Percentiles rank a stretch among this genome's conserved stretches.
Conservation (phyloP, 2,329 filamentous ascomycete species). For the Exophiala sp. region DNA sequence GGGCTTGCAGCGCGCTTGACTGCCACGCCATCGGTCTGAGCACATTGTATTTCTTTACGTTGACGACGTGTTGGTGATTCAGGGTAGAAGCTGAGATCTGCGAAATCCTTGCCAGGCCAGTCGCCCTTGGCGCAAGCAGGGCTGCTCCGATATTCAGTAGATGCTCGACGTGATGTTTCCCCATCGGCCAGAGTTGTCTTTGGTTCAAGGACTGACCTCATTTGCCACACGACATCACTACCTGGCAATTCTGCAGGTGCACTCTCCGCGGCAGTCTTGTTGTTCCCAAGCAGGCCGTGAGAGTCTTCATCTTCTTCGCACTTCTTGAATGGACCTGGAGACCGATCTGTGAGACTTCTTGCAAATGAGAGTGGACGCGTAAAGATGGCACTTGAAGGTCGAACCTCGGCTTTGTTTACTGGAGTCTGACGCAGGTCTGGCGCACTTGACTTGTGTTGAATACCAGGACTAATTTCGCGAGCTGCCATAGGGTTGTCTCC, state of each 20-base stretch:
- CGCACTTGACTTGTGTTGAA: conserved; percentile 13
- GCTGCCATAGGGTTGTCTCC: neutral
- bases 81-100: conserved; percentile 6
- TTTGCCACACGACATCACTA: neutral
- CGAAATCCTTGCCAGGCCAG: conserved; percentile 24
- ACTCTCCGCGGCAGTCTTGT: conserved; percentile 1
- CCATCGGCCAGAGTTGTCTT: neutral
- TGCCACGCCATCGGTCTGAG: neutral
- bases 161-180: neutral
- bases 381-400: conserved; percentile 11
- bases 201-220: neutral
- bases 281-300: conserved; percentile 1
- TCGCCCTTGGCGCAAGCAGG: conserved; percentile 7
- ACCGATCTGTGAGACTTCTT: conserved; percentile 12
- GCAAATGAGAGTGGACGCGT: conserved; percentile 7
- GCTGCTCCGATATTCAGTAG: neutral
- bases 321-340: neutral
- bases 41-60: neutral
- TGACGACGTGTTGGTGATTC: neutral
- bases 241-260: conserved; percentile 13
- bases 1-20: conserved; percentile 4
- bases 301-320: conserved; percentile 7
- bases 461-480: neutral
- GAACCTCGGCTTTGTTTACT: conserved; percentile 1
- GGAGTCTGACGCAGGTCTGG: conserved; percentile 8